phyloP scores from a whole-genome alignment of 2,329 filamentous ascomycete species.

The Apiospora rasikravindrae region DNA sequence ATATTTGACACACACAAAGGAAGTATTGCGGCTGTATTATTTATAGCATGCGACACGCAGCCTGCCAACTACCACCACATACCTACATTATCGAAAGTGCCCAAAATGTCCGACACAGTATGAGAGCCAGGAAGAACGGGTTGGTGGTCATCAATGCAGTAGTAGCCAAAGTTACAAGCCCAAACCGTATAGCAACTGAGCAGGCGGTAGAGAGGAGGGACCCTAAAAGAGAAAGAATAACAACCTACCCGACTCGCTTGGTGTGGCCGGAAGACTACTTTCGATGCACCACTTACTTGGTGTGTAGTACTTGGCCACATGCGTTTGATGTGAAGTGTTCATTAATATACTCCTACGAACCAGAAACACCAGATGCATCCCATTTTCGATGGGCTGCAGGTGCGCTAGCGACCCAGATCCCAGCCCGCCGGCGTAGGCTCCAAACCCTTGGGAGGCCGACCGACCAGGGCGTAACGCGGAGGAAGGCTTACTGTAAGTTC shows the following conservation, averaged over 20 bases:
- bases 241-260: background rate
- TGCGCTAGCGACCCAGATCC: slow-evolving; percentile 12
- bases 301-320: background rate
- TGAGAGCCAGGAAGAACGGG: background rate
- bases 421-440: background rate
- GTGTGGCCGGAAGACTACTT: background rate
- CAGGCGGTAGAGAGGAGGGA: background rate
- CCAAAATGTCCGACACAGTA: background rate
- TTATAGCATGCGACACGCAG: background rate
- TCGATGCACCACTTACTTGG: slow-evolving; percentile 2
- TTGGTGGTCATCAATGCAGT: slow-evolving; percentile 13
- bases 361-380: background rate
- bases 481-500: background rate
- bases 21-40: background rate
- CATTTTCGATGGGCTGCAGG: slow-evolving; percentile 11
- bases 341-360: background rate
- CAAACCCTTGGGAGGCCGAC: background rate
- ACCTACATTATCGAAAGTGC: background rate
- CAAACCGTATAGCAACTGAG: background rate
- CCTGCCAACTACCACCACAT: background rate
- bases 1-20: background rate
- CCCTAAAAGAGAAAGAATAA: background rate
- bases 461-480: background rate
- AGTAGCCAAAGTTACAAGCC: background rate
- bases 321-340: background rate